Percentiles rank a stretch among this genome's conserved stretches.
Evolutionary conservation across 2,329 filamentous ascomycete species (phyloP).

Genomic region (Aspergillus sp.): DNA sequence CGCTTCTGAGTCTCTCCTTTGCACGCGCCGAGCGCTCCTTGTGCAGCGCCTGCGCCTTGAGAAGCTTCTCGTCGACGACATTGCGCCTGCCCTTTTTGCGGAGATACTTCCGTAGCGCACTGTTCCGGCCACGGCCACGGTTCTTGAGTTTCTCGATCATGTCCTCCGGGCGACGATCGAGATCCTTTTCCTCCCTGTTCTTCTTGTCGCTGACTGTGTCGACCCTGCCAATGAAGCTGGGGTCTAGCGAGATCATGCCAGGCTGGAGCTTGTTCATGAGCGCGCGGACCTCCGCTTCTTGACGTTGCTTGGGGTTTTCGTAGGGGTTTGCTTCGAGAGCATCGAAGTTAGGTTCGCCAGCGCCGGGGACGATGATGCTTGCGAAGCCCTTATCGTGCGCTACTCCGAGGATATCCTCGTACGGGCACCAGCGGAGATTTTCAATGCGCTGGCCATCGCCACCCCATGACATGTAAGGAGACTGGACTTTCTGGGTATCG

Average conservation of each 20-base stretch:
- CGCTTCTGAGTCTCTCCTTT: slow-evolving; percentile 64
- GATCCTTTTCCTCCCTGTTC: slow-evolving; percentile 72
- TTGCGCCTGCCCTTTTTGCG: slow-evolving; percentile 92
- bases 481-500: slow-evolving; percentile 76
- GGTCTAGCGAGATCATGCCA: slow-evolving; percentile 95
- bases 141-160: slow-evolving; percentile 65
- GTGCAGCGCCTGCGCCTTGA: slow-evolving; percentile 81
- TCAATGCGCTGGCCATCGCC: slow-evolving; percentile 80
- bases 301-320: slow-evolving; percentile 87
- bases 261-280: slow-evolving; percentile 93
- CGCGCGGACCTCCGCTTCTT: slow-evolving; percentile 85
- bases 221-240: slow-evolving; percentile 85
- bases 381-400: slow-evolving; percentile 84
- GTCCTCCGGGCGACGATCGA: slow-evolving; percentile 68
- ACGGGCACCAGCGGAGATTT: slow-evolving; percentile 86
- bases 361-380: slow-evolving; percentile 84
- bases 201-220: slow-evolving; percentile 79
- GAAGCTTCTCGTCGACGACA: slow-evolving; percentile 90
- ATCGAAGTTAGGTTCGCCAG: slow-evolving; percentile 97
- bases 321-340: slow-evolving; percentile 92
- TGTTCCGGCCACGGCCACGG: slow-evolving; percentile 84
- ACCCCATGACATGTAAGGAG: slow-evolving; percentile 91
- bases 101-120: slow-evolving; percentile 80
- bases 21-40: slow-evolving; percentile 66
- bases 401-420: slow-evolving; percentile 87